Evolutionary conservation across 2,329 filamentous ascomycete species (phyloP), one percentile per base, ranked within the genome.

Genomic region (Pseudopyrenochaeta lycopersici): DNA sequence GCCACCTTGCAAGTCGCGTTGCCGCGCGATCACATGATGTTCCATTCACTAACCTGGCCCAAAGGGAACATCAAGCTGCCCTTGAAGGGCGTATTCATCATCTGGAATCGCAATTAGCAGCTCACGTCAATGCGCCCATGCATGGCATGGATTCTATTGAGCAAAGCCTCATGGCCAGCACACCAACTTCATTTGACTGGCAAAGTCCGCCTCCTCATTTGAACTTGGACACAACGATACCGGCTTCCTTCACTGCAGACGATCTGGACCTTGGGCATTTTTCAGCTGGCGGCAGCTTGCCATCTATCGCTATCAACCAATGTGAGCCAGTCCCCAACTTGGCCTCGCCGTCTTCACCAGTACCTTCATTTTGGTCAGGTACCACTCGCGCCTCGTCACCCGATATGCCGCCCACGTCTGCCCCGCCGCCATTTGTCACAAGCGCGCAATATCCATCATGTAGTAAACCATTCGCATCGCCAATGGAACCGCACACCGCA

Each of bases 61-160:
- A 35, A 62, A 74, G 73, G 36, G 73, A 74, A 65, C 72, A 74
- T 38, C 68, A 72, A 58, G 67, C 68, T 41, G 72, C 71, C 18
- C 55, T 75, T 30, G 73, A 74, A 50, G 66, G 64, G 54, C 70
- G 73, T 62, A 75, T 75, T 64, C 72, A 74, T 42, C 71, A 74
- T 32, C 60, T 75, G 9, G 73, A 75, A 44, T 68, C 73, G 4
- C 73, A 75, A 44, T 54, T 75, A 14, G 70, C 71, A 17, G 65
- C 70, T 4, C 70, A 74, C 27, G 69, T 74, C 1, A 73, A 66
- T 50, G 66, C 70, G 7, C 73, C 72, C 17, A 73, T 74, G 66
- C 69, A 73, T 33, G 72, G 71, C 9, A 71, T 75, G 72, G 72
- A 74, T 47, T 65, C 65, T 3, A 68, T 72, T 40, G 63, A 72